Evolutionary conservation across 345 rosid species (phyloP).

Genomic region (Capsella bursapastoris): DNA sequence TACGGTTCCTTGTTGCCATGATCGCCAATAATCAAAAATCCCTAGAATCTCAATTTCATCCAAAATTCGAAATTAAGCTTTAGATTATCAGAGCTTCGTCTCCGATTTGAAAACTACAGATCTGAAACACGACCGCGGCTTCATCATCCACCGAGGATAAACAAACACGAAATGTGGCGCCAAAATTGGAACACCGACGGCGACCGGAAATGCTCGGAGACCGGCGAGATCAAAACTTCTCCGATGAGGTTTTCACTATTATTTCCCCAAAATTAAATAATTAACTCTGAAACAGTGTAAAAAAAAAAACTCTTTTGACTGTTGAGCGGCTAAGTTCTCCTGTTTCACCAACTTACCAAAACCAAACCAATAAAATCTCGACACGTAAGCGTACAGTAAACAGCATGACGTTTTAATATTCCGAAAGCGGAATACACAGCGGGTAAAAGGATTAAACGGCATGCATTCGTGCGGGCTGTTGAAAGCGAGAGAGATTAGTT

Average conservation of each 20-base stretch:
- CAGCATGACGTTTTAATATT: constrained; percentile 32
- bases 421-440: constrained; percentile 22
- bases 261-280: not conserved
- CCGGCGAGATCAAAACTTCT: not conserved
- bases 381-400: constrained; percentile 6
- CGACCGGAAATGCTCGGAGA: not conserved
- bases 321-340: constrained; percentile 20
- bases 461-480: constrained; percentile 30
- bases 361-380: not conserved
- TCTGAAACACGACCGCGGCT: constrained; percentile 37
- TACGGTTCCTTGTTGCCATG: constrained; percentile 92
- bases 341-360: constrained; percentile 12
- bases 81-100: constrained; percentile 23
- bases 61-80: constrained; percentile 25
- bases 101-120: constrained; percentile 41
- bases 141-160: constrained; percentile 2
- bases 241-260: constrained; percentile 19
- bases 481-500: constrained; percentile 19
- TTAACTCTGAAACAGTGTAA: constrained; percentile 6
- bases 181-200: not conserved
- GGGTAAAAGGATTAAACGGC: constrained; percentile 39
- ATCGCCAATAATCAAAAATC: not conserved
- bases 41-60: constrained; percentile 9
- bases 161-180: not conserved
- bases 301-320: not conserved